Evolutionary conservation across 1,284 basidiomycete genomes (phyloP).

Genomic region (Apiotrichum domesticum): DNA sequence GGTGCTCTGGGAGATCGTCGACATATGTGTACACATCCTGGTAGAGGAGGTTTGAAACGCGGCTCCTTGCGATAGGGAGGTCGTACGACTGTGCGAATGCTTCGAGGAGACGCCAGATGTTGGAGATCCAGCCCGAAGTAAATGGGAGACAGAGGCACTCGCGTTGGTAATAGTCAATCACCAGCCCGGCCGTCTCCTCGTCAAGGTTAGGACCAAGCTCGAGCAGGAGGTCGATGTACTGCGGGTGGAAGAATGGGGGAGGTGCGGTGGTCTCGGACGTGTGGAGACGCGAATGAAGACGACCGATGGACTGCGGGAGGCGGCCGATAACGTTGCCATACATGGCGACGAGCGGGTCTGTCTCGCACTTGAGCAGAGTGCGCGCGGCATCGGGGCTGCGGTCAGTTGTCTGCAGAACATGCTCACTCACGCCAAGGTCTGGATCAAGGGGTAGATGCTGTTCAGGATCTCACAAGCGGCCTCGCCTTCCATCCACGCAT

Average conservation of each 20-base stretch:
- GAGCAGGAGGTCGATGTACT: conserved; percentile 45
- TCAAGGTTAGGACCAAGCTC: conserved; percentile 43
- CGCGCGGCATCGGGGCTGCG: not conserved
- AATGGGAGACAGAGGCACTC: conserved; percentile 49
- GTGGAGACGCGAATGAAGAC: conserved; percentile 25
- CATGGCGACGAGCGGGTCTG: conserved; percentile 16
- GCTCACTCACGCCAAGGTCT: conserved; percentile 23
- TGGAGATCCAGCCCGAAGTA: conserved; percentile 49
- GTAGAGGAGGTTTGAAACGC: conserved; percentile 44
- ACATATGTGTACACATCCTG: conserved; percentile 46
- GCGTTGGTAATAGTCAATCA: conserved; percentile 49
- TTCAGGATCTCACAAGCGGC: conserved; percentile 34
- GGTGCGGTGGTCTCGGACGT: not conserved
- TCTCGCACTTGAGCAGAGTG: conserved; percentile 3
- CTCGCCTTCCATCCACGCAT: conserved; percentile 40
- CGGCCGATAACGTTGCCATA: conserved; percentile 32
- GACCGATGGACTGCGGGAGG: conserved; percentile 33
- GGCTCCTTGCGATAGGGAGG: conserved; percentile 30
- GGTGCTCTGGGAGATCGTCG: conserved; percentile 43
- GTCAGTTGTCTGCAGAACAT: not conserved
- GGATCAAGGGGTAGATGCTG: conserved; percentile 25
- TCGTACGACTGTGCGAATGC: conserved; percentile 41
- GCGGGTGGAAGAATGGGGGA: conserved; percentile 33
- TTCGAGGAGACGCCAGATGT: conserved; percentile 47
- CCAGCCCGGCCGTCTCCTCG: conserved; percentile 41